Conservation (phyloP, 2,329 filamentous ascomycete species). For the Beauveria australis region DNA sequence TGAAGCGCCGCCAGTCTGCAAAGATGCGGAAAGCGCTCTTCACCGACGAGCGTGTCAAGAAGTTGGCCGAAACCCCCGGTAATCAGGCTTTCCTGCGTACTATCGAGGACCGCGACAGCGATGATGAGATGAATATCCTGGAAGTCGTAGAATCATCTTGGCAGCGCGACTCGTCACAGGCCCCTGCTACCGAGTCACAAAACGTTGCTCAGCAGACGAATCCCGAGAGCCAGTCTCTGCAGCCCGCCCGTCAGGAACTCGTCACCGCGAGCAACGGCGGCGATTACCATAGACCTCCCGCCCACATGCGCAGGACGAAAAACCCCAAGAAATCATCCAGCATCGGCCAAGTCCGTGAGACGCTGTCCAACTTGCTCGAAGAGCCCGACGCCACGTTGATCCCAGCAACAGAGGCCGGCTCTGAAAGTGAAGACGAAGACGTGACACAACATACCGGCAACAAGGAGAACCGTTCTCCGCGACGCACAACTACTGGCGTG, state of each 20-base stretch:
- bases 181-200: conserved; percentile 7
- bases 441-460: conserved; percentile 25
- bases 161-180: conserved; percentile 28
- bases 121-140: conserved; percentile 71
- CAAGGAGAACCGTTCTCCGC: conserved; percentile 41
- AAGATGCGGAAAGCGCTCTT: conserved; percentile 87
- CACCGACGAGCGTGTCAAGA: conserved; percentile 80
- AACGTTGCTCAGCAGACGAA: conserved; percentile 23
- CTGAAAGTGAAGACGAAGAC: conserved; percentile 34
- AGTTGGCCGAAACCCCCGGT: conserved; percentile 82
- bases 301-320: conserved; percentile 54
- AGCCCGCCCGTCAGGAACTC: conserved; percentile 21
- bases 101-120: conserved; percentile 72
- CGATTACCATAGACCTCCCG: conserved; percentile 42
- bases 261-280: conserved; percentile 19
- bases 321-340: conserved; percentile 61
- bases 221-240: conserved; percentile 43
- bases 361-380: conserved; percentile 76
- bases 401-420: conserved; percentile 31
- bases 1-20: conserved; percentile 81
- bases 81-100: conserved; percentile 84
- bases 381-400: conserved; percentile 47
- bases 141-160: conserved; percentile 34
- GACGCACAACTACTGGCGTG: conserved; percentile 35
- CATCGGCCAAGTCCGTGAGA: conserved; percentile 73